Evolutionary conservation across 768 basidiomycete species (phyloP).

Genomic region (Pulveroboletus frians): DNA sequence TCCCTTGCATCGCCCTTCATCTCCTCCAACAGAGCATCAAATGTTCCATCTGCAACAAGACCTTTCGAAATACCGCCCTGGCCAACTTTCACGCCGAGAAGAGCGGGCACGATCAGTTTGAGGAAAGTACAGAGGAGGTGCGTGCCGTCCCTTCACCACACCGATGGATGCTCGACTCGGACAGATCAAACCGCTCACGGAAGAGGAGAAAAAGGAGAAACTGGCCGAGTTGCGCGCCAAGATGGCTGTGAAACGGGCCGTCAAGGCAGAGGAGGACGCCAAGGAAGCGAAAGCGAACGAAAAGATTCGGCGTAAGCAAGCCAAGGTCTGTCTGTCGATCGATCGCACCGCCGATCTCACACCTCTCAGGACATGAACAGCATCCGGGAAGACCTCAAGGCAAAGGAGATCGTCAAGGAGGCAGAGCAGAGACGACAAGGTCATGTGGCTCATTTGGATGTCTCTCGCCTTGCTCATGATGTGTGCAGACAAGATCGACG

Average conservation of each 20-base stretch:
- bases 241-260: slow-evolving; percentile 74
- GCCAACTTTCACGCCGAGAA: slow-evolving; percentile 94
- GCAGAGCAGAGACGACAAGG: slow-evolving; percentile 77
- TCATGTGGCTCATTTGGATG: too few relatives aligned
- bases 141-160: background rate
- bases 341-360: background rate
- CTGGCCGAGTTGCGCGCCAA: slow-evolving; percentile 73
- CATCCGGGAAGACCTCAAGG: slow-evolving; percentile 69
- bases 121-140: slow-evolving; percentile 93
- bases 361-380: slow-evolving; percentile 56
- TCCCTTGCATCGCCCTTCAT: too few relatives aligned
- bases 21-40: slow-evolving; percentile 55
- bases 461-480: too few relatives aligned
- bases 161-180: background rate
- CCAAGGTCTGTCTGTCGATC: slow-evolving; percentile 47
- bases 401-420: slow-evolving; percentile 79
- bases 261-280: slow-evolving; percentile 66
- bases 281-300: slow-evolving; percentile 73
- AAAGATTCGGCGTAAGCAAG: slow-evolving; percentile 76
- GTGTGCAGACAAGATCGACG: slow-evolving; percentile 88
- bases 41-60: slow-evolving; percentile 79
- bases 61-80: slow-evolving; percentile 79
- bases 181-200: slow-evolving; percentile 89
- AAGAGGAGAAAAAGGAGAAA: slow-evolving; percentile 73
- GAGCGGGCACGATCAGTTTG: slow-evolving; percentile 92